Evolutionary conservation across 2,329 filamentous ascomycete species (phyloP), one percentile per base, ranked within the genome.

Genomic region (Xylaria sp.): DNA sequence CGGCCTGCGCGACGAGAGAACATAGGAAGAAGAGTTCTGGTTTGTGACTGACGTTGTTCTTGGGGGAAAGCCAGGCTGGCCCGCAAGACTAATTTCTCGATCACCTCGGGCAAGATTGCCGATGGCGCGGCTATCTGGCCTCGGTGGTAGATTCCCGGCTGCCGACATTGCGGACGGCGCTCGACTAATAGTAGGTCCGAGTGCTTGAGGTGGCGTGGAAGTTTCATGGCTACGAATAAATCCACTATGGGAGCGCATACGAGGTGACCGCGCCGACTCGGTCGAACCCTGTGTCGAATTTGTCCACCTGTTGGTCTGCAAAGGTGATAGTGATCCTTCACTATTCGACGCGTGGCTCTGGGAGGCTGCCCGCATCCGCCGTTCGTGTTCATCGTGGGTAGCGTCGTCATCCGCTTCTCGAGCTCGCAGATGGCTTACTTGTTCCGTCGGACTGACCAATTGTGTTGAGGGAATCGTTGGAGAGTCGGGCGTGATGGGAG

Each of bases 401-500:
- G 51, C 55, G 16, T 63, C 67, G 9, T 74, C 74, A 29, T 69
- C 59, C 32, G 54, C 57, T 32, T 62, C 69, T 47, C 64, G 68
- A 53, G 69, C 40, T 55, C 66, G 66, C 40, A 71, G 55, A 23
- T 69, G 63, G 44, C 47, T 61, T n/a, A 68, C 37, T 32, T 65
- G 54, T 35, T 71, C 69, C 47, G 54, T 58, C 16, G 73, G 74
- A 68, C 72, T 73, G 42, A 75, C 70, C 44, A 75, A 69, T 60
- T 77, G 75, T 51, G 73, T 65, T 61, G 67, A 67, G 54, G 74
- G 73, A 27, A 79, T 76, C 16, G 77, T 79, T 40, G 78, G 78
- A 54, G 78, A 79, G 64, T 79, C 78, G 27, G 61, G 72, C 5
- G 61, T 63, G 21, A 74, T 71, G 12, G 69, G 71, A 55, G 69